Conservation (phyloP, 106 monocot species). For the Alisma plantagoaquatica region DNA sequence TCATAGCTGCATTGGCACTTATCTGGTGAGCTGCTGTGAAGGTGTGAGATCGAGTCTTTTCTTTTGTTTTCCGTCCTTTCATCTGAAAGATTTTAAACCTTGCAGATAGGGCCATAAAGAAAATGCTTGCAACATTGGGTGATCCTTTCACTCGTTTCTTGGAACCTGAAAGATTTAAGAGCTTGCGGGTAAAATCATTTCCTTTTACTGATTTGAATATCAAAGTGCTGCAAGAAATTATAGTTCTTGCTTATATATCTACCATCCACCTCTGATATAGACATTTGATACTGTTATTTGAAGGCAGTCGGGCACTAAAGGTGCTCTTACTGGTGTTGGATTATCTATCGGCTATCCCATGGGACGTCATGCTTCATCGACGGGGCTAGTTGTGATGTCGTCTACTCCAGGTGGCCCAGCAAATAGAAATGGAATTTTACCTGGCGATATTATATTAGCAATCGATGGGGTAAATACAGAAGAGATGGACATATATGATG, state of each 20-base stretch:
- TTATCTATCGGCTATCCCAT: conserved; percentile 92
- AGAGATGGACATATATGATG: conserved; percentile 99
- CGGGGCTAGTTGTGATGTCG: conserved; percentile 73
- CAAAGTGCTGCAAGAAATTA: no score
- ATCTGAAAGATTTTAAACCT: no score
- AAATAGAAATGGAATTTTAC: conserved; percentile 60
- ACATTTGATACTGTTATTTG: conserved; percentile 35
- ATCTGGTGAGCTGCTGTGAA: no score
- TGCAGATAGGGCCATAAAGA: conserved; percentile 86
- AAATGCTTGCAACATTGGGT: conserved; percentile 89
- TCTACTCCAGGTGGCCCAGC: conserved; percentile 84
- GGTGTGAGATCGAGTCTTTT: no score
- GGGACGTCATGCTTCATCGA: conserved; percentile 33
- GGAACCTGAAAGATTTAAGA: conserved; percentile 93
- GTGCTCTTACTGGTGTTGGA: conserved; percentile 88
- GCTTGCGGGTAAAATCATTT: conserved; percentile 62
- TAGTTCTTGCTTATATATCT: no score
- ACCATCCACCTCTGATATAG: background rate
- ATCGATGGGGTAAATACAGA: conserved; percentile 65
- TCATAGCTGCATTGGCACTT: no score
- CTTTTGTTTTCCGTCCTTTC: no score
- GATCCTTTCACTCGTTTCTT: conserved; percentile 97
- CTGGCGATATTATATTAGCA: conserved; percentile 81
- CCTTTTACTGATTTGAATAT: conserved; percentile 2
- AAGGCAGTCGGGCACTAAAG: conserved; percentile 99